Evolutionary conservation across 73 alveolate genomes (phyloP), one percentile per base, ranked within the genome.

Genomic region (Blepharisma japonicum): DNA sequence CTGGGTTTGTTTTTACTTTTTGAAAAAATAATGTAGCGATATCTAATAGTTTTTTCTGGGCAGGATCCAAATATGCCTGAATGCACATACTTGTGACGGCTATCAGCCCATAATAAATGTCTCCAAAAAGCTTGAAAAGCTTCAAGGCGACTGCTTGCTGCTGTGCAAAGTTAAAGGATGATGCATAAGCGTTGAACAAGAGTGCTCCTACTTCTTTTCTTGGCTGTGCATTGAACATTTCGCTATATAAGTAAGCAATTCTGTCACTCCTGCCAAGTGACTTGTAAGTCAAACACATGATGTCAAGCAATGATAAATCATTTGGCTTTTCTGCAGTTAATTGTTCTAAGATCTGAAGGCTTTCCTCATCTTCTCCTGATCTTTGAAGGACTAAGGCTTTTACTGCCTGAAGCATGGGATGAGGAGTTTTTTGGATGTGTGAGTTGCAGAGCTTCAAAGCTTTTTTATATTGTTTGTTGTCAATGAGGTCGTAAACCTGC

Each of bases 21-120:
- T 39, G 47, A 14, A 61, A 61, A 25, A 61, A 61, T 9, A 61
- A 25, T 2, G 49, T 61, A n/a, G 74, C 74, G 14, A 61, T 8
- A 39, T 61, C 47, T 25, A 61, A 25, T 9, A 61, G 38, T 61
- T 61, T 61, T 14, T 14, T 39, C 11, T 61, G 38, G 14, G 49
- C 14, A 14, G 38, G 38, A 25, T 61, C 74, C 14, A 14, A 39
- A n/a, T 14, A 14, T 0, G 74, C 74, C 11, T 14, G 14, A 14
- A 61, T 8, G 23, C 38, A 18, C 47, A 61, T 61, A 61, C 74
- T 61, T 61, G 14, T 39, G 18, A 61, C 74, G 14, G 74, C 74
- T 0, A 14, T 14, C 2, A 61, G 39, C 2, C 74, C 39, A 61
- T 61, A 61, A 8, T 61, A 14, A n/a, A 25, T 2, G 23, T 61